These are phyloP conservation scores for Amphibolis antarctica DNA, from an alignment of 106 monocot genomes.

Conservation along the genomic window DNA sequence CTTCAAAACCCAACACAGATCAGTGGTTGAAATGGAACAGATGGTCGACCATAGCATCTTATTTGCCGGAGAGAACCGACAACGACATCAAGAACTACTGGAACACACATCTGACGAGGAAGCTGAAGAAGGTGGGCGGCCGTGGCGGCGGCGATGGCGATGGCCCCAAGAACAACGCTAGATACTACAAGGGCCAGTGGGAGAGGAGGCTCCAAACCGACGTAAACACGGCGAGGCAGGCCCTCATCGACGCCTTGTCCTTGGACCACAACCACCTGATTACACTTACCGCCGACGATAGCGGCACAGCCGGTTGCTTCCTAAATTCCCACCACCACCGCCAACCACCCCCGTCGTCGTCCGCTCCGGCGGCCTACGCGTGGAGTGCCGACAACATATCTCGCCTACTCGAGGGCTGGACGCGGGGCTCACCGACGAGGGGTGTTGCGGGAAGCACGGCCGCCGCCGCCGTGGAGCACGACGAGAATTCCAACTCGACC, in stretches of 20 bases:
- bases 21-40: too few relatives aligned
- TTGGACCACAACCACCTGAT: constrained; percentile 1
- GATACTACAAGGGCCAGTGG: constrained; percentile 17
- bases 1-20: too few relatives aligned
- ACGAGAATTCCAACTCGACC: not conserved
- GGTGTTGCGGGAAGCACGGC: too few relatives aligned
- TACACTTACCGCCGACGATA: not conserved
- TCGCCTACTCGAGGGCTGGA: constrained; percentile 17
- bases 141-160: not conserved
- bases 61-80: constrained; percentile 24
- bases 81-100: constrained; percentile 30
- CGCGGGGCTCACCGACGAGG: not conserved
- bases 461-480: too few relatives aligned
- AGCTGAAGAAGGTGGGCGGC: constrained; percentile 7
- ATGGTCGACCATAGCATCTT: constrained; percentile 25
- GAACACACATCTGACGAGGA: constrained; percentile 24
- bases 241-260: constrained; percentile 19
- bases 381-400: constrained; percentile 23
- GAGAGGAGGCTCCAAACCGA: constrained; percentile 26
- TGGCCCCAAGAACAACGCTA: not conserved
- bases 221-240: constrained; percentile 19
- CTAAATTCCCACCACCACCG: not conserved
- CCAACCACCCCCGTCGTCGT: not conserved
- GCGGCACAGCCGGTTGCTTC: not conserved
- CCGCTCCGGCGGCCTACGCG: constrained; percentile 9